Conservation (phyloP, 129 eudicot species). For the Smallanthus sonchifolius region DNA sequence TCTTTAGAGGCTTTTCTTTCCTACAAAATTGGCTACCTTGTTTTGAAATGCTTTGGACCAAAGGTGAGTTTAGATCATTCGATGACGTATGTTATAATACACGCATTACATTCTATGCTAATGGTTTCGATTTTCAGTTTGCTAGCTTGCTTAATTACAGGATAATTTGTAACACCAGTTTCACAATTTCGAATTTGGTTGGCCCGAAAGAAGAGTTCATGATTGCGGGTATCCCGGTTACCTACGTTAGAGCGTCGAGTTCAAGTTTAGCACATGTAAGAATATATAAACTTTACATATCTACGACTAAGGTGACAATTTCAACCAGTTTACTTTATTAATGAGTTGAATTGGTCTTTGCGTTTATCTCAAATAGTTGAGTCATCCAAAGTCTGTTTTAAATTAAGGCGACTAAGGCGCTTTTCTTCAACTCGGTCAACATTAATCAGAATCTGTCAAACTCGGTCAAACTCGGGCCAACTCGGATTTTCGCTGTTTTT, state of each 20-base stretch:
- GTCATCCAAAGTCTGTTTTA: background rate
- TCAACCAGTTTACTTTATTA: background rate
- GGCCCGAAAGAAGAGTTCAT: constrained; percentile 73
- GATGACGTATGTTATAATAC: background rate
- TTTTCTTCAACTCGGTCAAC: too few species aligned
- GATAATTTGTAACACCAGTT: constrained; percentile 59
- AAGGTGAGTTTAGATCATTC: constrained; percentile 38
- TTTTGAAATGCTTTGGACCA: constrained; percentile 50
- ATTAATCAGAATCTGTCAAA: too few species aligned
- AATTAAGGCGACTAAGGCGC: too few species aligned
- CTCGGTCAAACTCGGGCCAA: too few species aligned
- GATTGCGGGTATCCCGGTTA: constrained; percentile 52
- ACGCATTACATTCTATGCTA: background rate
- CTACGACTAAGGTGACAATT: background rate
- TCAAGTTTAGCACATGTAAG: constrained; percentile 75
- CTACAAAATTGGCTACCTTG: constrained; percentile 41
- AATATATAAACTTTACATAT: background rate
- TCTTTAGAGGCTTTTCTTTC: constrained; percentile 67
- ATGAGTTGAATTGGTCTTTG: background rate
- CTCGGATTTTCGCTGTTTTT: too few species aligned
- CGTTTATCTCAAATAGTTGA: background rate
- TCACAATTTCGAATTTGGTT: constrained; percentile 61
- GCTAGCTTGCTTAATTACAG: constrained; percentile 63
- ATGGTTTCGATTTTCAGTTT: constrained; percentile 31
- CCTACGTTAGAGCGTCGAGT: constrained; percentile 48